These are phyloP conservation scores for Henningerozyma blattae DNA, from an alignment of 805 yeast species.

Conservation along the genomic window DNA sequence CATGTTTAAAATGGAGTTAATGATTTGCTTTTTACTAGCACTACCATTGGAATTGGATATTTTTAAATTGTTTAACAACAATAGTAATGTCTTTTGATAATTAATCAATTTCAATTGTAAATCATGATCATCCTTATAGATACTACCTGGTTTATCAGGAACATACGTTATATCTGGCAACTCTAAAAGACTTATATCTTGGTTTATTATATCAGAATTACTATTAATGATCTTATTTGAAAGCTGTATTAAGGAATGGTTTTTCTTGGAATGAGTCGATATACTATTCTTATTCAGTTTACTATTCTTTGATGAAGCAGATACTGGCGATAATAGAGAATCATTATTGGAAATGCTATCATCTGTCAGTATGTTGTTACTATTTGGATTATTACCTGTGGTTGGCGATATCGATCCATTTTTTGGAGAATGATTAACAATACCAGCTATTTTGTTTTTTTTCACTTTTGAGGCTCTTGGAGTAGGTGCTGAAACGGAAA, in stretches of 20 bases:
- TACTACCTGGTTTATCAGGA: conserved; percentile 7
- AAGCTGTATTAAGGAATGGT: not conserved
- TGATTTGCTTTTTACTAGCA: no score
- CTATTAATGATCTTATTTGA: not conserved
- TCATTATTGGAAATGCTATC: not conserved
- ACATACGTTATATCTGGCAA: not conserved
- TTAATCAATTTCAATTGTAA: conserved; percentile 8
- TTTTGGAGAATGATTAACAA: not conserved
- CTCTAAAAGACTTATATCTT: not conserved
- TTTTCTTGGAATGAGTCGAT: not conserved
- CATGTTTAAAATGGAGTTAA: conserved; percentile 8
- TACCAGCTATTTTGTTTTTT: not conserved
- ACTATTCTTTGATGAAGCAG: not conserved
- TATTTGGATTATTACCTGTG: not conserved
- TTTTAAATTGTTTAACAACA: no score
- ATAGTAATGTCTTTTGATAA: conserved; percentile 9
- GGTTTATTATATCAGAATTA: not conserved
- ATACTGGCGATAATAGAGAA: not conserved
- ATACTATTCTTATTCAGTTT: not conserved
- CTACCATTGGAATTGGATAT: no score
- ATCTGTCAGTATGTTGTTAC: not conserved
- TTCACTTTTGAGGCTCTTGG: no score
- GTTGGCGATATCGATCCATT: not conserved
- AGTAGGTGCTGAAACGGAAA: conserved; percentile 1
- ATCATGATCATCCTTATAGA: conserved; percentile 13